Conservation (phyloP, 179 eudicot species). For the Spergularia azorica region DNA sequence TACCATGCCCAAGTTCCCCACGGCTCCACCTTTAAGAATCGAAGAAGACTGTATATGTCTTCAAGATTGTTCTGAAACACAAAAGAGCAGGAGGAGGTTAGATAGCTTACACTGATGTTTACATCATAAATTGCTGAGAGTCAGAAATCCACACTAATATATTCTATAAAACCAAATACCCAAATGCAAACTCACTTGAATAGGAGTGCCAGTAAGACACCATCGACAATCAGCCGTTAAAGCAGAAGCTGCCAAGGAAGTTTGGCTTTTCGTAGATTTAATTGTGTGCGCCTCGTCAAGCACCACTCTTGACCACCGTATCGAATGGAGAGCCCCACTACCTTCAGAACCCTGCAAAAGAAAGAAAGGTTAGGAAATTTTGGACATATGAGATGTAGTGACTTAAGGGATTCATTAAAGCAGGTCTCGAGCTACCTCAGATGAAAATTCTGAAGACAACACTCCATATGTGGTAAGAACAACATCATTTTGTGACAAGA, state of each 20-base stretch:
- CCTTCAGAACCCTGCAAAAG: slow-evolving; percentile 67
- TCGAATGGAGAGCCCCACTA: slow-evolving; percentile 70
- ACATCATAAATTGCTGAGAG: neutral
- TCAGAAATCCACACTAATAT: neutral
- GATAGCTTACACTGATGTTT: slow-evolving; percentile 5
- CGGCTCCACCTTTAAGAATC: slow-evolving; percentile 93
- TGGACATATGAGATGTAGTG: neutral
- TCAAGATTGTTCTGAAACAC: slow-evolving; percentile 80
- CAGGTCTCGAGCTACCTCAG: slow-evolving; percentile 51
- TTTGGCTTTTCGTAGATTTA: slow-evolving; percentile 88
- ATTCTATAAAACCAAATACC: neutral
- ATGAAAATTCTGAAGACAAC: slow-evolving; percentile 78
- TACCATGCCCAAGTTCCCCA: slow-evolving; percentile 99
- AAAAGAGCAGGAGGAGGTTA: slow-evolving; percentile 15
- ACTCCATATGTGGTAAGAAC: slow-evolving; percentile 96
- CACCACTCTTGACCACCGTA: slow-evolving; percentile 91
- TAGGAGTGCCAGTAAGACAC: slow-evolving; percentile 99
- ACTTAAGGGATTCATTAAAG: neutral
- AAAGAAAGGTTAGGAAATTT: slow-evolving; percentile 15
- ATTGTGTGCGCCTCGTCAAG: slow-evolving; percentile 98
- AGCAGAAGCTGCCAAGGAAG: slow-evolving; percentile 85
- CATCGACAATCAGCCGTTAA: slow-evolving; percentile 84
- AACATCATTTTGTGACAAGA: slow-evolving; percentile 76
- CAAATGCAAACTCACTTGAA: slow-evolving; percentile 58
- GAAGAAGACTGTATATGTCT: slow-evolving; percentile 92